These are phyloP conservation scores for Chrysoporthe cubensis DNA, from an alignment of 2,329 filamentous ascomycete genomes.

Conservation along the genomic window DNA sequence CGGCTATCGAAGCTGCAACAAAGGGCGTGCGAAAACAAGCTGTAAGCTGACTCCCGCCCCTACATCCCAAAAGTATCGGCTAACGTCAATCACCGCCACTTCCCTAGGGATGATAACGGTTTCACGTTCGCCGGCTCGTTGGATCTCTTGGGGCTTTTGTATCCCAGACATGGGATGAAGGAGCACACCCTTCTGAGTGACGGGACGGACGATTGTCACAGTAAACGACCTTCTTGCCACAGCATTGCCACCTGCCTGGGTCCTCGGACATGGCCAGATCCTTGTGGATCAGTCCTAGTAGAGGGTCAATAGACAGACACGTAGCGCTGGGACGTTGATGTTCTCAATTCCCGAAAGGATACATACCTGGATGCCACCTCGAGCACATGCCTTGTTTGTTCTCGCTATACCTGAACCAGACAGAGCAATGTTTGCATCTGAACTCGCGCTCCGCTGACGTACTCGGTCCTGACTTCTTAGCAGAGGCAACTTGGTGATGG, in stretches of 20 bases:
- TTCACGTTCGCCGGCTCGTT: neutral
- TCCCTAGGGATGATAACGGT: neutral
- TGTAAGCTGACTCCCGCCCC: neutral
- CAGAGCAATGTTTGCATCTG: neutral
- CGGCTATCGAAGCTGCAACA: no score
- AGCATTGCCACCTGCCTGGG: neutral
- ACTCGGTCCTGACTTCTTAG: neutral
- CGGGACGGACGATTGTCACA: neutral
- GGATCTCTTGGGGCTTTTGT: neutral
- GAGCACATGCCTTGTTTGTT: neutral
- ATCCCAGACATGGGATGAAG: neutral
- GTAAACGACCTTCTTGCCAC: neutral
- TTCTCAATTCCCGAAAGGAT: no score
- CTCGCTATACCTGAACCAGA: neutral
- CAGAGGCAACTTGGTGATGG: no score
- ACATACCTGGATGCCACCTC: neutral
- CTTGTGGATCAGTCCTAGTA: neutral
- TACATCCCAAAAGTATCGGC: neutral
- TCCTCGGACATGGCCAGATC: neutral
- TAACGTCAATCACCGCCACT: neutral
- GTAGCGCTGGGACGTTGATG: no score
- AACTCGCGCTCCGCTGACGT: neutral
- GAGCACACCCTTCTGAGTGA: neutral
- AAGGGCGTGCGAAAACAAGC: no score
- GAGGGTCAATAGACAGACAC: neutral